Percentiles rank a stretch among this genome's conserved stretches.
Evolutionary conservation across 495 filamentous ascomycete species (phyloP).

Genomic region (Parathielavia appendiculata): DNA sequence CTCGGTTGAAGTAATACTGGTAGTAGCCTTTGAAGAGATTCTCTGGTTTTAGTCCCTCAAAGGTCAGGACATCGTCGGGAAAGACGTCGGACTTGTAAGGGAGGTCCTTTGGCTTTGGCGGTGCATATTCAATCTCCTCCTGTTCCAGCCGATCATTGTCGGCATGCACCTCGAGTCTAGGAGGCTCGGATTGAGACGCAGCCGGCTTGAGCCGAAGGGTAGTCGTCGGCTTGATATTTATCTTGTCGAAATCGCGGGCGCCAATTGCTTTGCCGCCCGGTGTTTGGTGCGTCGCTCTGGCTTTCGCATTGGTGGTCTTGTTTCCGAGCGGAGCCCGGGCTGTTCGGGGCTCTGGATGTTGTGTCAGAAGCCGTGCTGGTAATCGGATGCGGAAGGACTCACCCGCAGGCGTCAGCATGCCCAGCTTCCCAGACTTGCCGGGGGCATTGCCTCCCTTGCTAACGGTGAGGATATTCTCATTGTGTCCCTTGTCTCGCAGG

Average conservation of each 20-base stretch:
- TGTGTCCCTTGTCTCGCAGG: slow-evolving; percentile 51
- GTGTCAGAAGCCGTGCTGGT: slow-evolving; percentile 20
- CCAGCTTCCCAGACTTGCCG: slow-evolving; percentile 45
- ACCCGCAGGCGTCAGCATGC: slow-evolving; percentile 67
- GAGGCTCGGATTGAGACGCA: slow-evolving; percentile 41
- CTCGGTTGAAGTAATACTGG: slow-evolving; percentile 57
- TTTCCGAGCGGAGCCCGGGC: slow-evolving; percentile 73
- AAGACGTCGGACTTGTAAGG: slow-evolving; percentile 76
- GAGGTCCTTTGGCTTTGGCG: slow-evolving; percentile 51
- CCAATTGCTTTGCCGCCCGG: slow-evolving; percentile 39
- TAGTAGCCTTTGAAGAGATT: slow-evolving; percentile 68
- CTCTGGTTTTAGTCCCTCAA: slow-evolving; percentile 43
- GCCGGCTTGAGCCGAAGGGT: slow-evolving; percentile 35
- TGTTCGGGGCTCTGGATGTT: slow-evolving; percentile 55
- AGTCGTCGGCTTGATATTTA: slow-evolving; percentile 36
- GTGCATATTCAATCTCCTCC: slow-evolving; percentile 56
- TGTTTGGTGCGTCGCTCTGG: slow-evolving; percentile 58
- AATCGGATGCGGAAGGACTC: not conserved
- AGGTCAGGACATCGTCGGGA: slow-evolving; percentile 51
- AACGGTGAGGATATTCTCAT: slow-evolving; percentile 57
- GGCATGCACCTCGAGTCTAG: slow-evolving; percentile 41
- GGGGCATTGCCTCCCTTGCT: slow-evolving; percentile 51
- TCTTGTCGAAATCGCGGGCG: slow-evolving; percentile 43
- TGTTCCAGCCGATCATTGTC: slow-evolving; percentile 40
- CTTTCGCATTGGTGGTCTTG: slow-evolving; percentile 95